Evolutionary conservation across 2,329 filamentous ascomycete species (phyloP), one percentile per base, ranked within the genome.

Genomic region (Penicillium sclerotiorum): DNA sequence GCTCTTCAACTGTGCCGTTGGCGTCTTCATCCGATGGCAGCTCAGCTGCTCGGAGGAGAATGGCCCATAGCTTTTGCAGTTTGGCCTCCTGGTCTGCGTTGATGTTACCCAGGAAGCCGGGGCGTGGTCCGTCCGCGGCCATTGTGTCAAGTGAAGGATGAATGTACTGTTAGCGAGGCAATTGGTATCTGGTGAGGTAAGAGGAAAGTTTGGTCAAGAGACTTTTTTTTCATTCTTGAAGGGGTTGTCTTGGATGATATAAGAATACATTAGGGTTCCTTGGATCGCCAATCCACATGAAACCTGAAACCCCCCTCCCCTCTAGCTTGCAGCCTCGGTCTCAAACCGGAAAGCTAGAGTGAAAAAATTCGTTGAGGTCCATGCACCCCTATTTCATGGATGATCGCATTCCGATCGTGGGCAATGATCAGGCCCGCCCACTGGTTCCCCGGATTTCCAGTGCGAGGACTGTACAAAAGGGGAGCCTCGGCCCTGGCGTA

Each of bases 81-180:
- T 94, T 96, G 55, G 83, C 82, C 62, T 96, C 89, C 73, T 99
- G 85, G 52, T 95, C 90, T 2, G 83, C 71, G 12, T 90, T 95
- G 47, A 99, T 77, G 60, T 89, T 96, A 49, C 90, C 91, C 44
- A 90, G 83, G 55, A 91, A 85, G 36, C 94, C 93, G 7, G 56
- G 53, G 8, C 50, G 51, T 1, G 56, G 56, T 45, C 51, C 50
- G 17, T 55, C 47, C 33, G 56, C 39, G 33, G 59, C 49, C 59
- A 62, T 60, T 45, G 15, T 23, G 25, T 12, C 17, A 15, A 8
- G 30, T 7, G n/a, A 27, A 43, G 8, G 38, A 17, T 17, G 21
- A 20, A 27, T 15, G 15, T 11, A 8, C 8, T 45, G 20, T 27
- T n/a, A 9, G 32, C 18, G 27, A 15, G 15, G 9, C 30, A 36